Evolutionary conservation across 306 rosid species (phyloP).

Genomic region (Quercus berberidifolia): DNA sequence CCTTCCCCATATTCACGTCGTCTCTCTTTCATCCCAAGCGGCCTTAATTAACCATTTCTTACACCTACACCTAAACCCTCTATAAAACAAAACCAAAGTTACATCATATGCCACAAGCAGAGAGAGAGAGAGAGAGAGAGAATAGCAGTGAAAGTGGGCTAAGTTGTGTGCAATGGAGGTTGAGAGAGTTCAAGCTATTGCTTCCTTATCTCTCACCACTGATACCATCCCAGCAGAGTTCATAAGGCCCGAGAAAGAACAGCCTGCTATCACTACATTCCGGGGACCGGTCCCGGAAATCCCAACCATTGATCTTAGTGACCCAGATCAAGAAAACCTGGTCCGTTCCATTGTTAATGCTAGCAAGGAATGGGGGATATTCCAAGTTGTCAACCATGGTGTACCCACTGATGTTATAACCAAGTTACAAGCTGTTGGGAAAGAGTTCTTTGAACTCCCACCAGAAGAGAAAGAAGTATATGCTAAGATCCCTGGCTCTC

Average conservation of each 20-base stretch:
- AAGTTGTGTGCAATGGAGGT: constrained; percentile 14
- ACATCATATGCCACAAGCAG: too few relatives aligned
- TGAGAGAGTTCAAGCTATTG: constrained; percentile 37
- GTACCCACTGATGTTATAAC: constrained; percentile 23
- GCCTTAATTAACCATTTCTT: too few relatives aligned
- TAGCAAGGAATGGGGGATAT: constrained; percentile 42
- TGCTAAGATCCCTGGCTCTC: constrained; percentile 20
- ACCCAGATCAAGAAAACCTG: constrained; percentile 25
- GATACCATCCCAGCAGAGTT: constrained; percentile 30
- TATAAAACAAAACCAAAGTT: too few relatives aligned
- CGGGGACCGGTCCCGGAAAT: constrained; percentile 23
- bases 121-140: not conserved
- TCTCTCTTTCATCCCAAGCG: too few relatives aligned
- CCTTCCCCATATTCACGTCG: too few relatives aligned
- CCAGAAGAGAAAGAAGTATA: constrained; percentile 40
- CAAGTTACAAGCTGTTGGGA: constrained; percentile 31
- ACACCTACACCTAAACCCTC: too few relatives aligned
- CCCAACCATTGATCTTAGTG: constrained; percentile 36
- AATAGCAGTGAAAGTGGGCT: not conserved
- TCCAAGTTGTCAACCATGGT: constrained; percentile 47
- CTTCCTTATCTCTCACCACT: not conserved
- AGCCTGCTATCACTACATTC: constrained; percentile 32
- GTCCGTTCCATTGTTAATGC: constrained; percentile 16
- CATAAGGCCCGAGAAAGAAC: constrained; percentile 33
- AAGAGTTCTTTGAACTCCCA: constrained; percentile 33